Base-by-base conservation (phyloP, 257 asterid genomes). In the Jacaranda mimosifolia region DNA sequence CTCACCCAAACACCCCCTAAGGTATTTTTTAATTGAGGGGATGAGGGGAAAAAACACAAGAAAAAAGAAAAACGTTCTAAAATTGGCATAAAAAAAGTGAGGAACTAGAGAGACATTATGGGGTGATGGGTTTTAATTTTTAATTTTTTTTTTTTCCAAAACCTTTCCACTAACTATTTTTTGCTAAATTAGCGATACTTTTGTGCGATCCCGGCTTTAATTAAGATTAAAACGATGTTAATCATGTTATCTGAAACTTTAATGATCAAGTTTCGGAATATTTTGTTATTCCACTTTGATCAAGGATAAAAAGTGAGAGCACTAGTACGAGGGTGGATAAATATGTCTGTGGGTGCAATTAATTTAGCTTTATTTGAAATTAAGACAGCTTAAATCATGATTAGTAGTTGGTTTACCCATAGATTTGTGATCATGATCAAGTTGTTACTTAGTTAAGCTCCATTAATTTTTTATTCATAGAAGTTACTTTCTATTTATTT, bases 191-290 rank as follows among this genome's bases (percentile, higher is more conserved):
- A 60, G 12, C 26, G 45, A 4, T 35, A 11, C 48, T 63, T 63
- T 38, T 38, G 68, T 13, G 48, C 7, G 42, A 59, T 4, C 66
- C 17, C 68, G 21, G 9, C 48, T 13, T 63, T 63, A 63, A 38
- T 63, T 63, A 36, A 63, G 68, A 63, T 63, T 63, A 32, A 38
- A 38, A n/a, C 21, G 46, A 36, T 38, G 68, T 38, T 38, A 63
- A 63, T 63, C 46, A 63, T 63, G 68, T 63, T 35, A 36, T 63
- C 48, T 2, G 12, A 36, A 36, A 36, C 48, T 12, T 63, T 63
- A 15, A 38, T 36, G 4, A 13, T 57, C 26, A 15, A 53, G 10
- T 7, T 26, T 19, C 9, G 42, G 66, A 63, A 63, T 38, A 35
- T 63, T 63, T 10, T 63, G 68, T 63, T 1, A 56, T 56, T 1